These are phyloP conservation scores for Firmiana major DNA, from an alignment of 345 rosid species.

Conservation along the genomic window DNA sequence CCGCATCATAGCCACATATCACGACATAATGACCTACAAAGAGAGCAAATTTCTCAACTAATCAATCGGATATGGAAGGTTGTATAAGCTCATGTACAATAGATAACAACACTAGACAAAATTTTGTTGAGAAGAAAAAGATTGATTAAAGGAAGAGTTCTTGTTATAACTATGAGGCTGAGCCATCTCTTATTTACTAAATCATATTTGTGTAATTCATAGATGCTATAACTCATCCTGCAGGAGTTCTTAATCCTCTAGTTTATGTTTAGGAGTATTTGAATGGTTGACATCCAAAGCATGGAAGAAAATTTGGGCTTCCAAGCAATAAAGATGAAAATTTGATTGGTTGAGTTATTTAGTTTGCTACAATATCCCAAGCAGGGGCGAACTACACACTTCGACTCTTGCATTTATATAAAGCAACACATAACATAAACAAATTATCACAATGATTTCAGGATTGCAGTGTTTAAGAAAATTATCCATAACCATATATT, in stretches of 20 bases:
- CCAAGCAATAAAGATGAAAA: background rate
- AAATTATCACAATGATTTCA: background rate
- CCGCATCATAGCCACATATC: conserved; percentile 83
- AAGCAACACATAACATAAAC: background rate
- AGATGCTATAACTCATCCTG: background rate
- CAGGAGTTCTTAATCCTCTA: background rate
- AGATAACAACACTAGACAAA: background rate
- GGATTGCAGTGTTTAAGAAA: background rate
- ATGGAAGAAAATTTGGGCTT: background rate
- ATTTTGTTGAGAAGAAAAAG: background rate
- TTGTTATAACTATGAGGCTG: background rate
- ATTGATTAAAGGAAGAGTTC: background rate
- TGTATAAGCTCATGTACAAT: background rate
- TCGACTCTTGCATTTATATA: background rate
- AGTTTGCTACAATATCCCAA: background rate
- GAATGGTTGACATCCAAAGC: background rate
- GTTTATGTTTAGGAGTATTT: background rate
- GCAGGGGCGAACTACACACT: background rate
- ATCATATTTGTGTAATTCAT: background rate
- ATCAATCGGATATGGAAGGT: background rate
- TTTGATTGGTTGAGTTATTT: background rate
- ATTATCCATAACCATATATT: background rate
- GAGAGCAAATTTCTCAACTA: conserved; percentile 5
- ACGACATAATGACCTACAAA: conserved; percentile 80
- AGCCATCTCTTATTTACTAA: background rate